A percentile compares a stretch with the other conserved stretches of the same genome.
phyloP scores from a whole-genome alignment of 129 eudicot species.

The sunflower (Helianthus annuus) region DNA sequence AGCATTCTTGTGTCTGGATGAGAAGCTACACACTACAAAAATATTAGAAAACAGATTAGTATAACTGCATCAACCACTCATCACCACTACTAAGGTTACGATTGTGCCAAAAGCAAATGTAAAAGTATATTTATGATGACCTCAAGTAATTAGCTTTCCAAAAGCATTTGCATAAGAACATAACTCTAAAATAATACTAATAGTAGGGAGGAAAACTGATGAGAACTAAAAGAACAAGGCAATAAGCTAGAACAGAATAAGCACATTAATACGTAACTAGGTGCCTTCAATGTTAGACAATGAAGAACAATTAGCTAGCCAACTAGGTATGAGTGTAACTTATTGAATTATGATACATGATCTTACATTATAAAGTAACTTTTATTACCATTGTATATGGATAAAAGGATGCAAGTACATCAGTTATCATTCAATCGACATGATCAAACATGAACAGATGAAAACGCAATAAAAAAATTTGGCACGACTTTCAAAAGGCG shows the following conservation, averaged over 20 bases:
- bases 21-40: constrained; percentile 22
- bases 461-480: not conserved
- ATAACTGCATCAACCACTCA: not conserved
- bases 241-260: constrained; percentile 3
- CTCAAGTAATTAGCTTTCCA: not conserved
- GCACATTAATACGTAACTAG: not conserved
- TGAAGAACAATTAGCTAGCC: not conserved
- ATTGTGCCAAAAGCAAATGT: constrained; percentile 2
- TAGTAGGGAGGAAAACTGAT: constrained; percentile 1
- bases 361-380: not conserved
- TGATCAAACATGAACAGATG: not conserved
- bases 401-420: not conserved
- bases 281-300: not conserved
- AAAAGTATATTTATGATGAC: not conserved
- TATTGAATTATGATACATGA: constrained; percentile 2
- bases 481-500: not conserved
- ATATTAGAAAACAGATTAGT: not conserved
- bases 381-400: constrained; percentile 10
- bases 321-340: not conserved
- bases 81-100: not conserved
- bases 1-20: constrained; percentile 26
- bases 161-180: not conserved
- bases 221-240: not conserved
- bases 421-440: constrained; percentile 15
- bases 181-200: not conserved